Base-by-base conservation (phyloP, 768 basidiomycete species). In the Lentinula edodes region DNA sequence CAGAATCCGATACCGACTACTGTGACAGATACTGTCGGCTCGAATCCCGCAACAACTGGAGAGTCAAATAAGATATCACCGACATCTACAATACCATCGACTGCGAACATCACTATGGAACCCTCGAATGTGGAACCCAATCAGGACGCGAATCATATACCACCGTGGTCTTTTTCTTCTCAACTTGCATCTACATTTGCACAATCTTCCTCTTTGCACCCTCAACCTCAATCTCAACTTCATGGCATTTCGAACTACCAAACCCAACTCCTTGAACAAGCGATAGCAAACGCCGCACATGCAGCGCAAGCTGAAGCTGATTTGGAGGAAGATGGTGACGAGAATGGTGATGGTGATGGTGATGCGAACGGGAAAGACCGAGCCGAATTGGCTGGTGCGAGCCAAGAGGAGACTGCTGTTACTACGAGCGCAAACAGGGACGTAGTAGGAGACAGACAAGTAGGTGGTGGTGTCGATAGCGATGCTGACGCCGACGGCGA, bases 281-380 rank as follows among this genome's bases (percentile, higher is more conserved):
- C 89, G 0, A 90, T 91, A 53, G 85, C 87, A 32, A 88, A 80
- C 66, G 89, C 89, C 1, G 86, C 90, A 9, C 82, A 82, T 39
- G 87, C 87, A 36, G 89, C 89, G 0, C 88, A 89, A 65, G 86
- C 88, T 0, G 89, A 91, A 64, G 90, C 89, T 0, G 88, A 91
- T 3, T 87, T 87, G 0, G 68, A 88, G 58, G 89, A 90, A 68
- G 89, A 89, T 66, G 84, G 88, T 62, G 85, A 83, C 41, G 85
- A 87, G 9, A 79, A 77, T 0, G 75, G 80, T 74, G 16, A 74
- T 78, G 41, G 78, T 75, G 5, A 78, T 77, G 18, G 76, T 74
- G 36, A 56, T 23, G 18, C 38, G 55, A 28, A 46, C 48, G 45
- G 39, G 6, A 41, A 57, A 18, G 53, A 20, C 6, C 42, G 16